A percentile compares a stretch with the other conserved stretches of the same genome.
Evolutionary conservation across 345 rosid species (phyloP).

Genomic region (Camelina sativa): DNA sequence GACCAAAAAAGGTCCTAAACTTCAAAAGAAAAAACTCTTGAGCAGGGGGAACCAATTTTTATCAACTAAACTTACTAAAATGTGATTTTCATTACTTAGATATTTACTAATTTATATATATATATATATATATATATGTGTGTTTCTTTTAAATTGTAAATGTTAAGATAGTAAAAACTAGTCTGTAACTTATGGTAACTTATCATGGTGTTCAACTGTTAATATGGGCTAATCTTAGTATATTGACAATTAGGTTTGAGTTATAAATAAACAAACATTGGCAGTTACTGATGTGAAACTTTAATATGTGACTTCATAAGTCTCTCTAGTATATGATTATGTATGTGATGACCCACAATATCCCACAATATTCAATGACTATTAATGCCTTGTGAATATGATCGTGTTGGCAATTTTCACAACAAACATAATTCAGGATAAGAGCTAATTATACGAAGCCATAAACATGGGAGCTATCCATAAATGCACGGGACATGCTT

Average conservation of each 20-base stretch:
- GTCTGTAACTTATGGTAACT: neutral
- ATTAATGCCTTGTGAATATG: conserved; percentile 20
- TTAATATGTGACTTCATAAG: conserved; percentile 12
- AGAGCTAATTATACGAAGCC: conserved; percentile 31
- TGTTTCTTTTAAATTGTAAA: neutral
- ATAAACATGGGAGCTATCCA: conserved; percentile 40
- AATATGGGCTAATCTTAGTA: neutral
- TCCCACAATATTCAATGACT: conserved; percentile 23
- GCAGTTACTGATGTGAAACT: conserved; percentile 7
- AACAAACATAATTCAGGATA: conserved; percentile 29
- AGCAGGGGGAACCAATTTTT: neutral
- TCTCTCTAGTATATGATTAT: neutral
- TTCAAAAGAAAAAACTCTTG: neutral
- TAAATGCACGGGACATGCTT: conserved; percentile 44
- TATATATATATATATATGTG: neutral
- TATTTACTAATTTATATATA: neutral
- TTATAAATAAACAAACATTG: neutral
- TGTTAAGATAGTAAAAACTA: neutral
- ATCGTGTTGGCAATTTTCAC: conserved; percentile 38
- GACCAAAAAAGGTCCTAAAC: neutral
- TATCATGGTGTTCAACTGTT: neutral
- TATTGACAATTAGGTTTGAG: neutral
- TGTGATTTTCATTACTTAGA: neutral
- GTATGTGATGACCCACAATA: conserved; percentile 31
- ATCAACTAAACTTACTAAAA: neutral